These are phyloP conservation scores for Phytophthora agathidicida DNA, from an alignment of 352 stramenopile genomes.

Conservation along the genomic window DNA sequence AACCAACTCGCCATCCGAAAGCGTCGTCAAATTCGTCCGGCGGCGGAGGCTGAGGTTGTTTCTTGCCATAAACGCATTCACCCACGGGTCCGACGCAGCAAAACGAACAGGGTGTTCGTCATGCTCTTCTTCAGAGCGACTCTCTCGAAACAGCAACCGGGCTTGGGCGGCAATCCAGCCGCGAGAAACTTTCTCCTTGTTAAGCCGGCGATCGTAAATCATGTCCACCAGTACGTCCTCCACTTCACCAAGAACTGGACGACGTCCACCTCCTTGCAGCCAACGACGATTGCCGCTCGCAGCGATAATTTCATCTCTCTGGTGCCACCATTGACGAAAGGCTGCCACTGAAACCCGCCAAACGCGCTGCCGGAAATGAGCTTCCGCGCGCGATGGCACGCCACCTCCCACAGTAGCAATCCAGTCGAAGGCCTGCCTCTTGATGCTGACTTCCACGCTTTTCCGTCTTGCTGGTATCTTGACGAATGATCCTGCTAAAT, in stretches of 20 bases:
- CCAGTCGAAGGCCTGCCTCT: slow-evolving; percentile 14
- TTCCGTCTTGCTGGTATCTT: slow-evolving; percentile 18
- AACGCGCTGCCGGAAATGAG: slow-evolving; percentile 3
- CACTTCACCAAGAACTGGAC: not conserved
- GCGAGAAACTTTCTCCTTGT: slow-evolving; percentile 20
- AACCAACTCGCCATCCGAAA: slow-evolving; percentile 18
- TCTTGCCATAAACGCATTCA: slow-evolving; percentile 24
- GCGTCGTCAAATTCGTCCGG: slow-evolving; percentile 25
- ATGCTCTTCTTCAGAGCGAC: slow-evolving; percentile 7
- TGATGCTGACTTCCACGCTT: slow-evolving; percentile 14
- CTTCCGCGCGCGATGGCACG: slow-evolving; percentile 1
- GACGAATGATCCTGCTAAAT: slow-evolving; percentile 4
- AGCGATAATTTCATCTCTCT: slow-evolving; percentile 11
- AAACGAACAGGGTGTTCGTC: slow-evolving; percentile 18
- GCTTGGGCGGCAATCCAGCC: slow-evolving; percentile 12
- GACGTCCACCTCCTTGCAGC: not conserved
- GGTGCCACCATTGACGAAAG: slow-evolving; percentile 21
- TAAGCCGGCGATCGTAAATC: slow-evolving; percentile 5
- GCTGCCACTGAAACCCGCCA: slow-evolving; percentile 10
- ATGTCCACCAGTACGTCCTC: slow-evolving; percentile 10
- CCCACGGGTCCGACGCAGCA: slow-evolving; percentile 25
- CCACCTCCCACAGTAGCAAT: slow-evolving; percentile 4
- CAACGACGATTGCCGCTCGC: not conserved
- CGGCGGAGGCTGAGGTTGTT: slow-evolving; percentile 20
- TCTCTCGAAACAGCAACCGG: not conserved